Evolutionary conservation across 768 basidiomycete genomes (phyloP).

Genomic region (Termitomyces sp.): DNA sequence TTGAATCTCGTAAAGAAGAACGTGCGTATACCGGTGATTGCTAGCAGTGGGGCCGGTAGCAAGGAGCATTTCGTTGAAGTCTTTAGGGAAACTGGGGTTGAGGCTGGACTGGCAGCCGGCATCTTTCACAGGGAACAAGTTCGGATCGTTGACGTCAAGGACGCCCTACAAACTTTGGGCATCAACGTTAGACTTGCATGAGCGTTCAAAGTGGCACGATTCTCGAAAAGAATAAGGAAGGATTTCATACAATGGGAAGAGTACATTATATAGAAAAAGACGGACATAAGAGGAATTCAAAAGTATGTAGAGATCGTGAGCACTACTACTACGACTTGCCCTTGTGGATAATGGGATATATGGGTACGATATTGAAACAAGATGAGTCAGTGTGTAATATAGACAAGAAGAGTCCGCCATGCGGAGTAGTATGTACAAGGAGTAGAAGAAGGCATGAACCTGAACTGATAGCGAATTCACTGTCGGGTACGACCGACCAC

Average conservation of each 20-base stretch:
- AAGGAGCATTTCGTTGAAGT: slow-evolving; percentile 84
- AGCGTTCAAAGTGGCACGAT: background rate
- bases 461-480: slow-evolving; percentile 8
- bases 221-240: background rate
- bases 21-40: slow-evolving; percentile 90
- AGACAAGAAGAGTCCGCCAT: slow-evolving; percentile 2
- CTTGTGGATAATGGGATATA: slow-evolving; percentile 4
- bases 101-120: slow-evolving; percentile 93
- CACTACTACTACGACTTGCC: slow-evolving; percentile 13
- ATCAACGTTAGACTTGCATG: slow-evolving; percentile 42
- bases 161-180: slow-evolving; percentile 37
- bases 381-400: slow-evolving; percentile 15
- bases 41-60: slow-evolving; percentile 89
- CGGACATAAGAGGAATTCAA: background rate
- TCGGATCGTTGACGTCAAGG: slow-evolving; percentile 77
- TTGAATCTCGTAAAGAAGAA: slow-evolving; percentile 68
- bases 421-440: slow-evolving; percentile 8
- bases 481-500: slow-evolving; percentile 58
- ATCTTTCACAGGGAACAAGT: slow-evolving; percentile 96
- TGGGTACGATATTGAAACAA: slow-evolving; percentile 17
- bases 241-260: slow-evolving; percentile 6
- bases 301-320: slow-evolving; percentile 5
- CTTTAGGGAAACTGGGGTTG: slow-evolving; percentile 74
- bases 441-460: background rate
- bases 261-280: background rate